A percentile compares a stretch with the other conserved stretches of the same genome.
Evolutionary conservation across 495 filamentous ascomycete species (phyloP).

Genomic region (Beverwykella pulmonaria): DNA sequence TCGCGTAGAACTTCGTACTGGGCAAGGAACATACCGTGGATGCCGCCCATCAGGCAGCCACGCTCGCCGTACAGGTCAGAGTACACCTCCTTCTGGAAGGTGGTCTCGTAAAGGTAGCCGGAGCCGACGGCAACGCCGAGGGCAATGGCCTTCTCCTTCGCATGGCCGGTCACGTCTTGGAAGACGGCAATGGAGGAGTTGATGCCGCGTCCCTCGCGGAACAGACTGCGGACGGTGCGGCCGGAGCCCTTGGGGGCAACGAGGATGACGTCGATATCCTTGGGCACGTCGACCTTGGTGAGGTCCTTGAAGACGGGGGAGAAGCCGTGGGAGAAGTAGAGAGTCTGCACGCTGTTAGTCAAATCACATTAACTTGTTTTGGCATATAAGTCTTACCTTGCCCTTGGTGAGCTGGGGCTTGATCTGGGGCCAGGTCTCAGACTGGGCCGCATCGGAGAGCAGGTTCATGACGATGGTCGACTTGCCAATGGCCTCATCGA

Average conservation of each 20-base stretch:
- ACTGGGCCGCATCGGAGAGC: constrained; percentile 94
- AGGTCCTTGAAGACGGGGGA: constrained; percentile 99
- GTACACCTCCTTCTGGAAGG: constrained; percentile 99
- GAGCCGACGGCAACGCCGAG: constrained; percentile 94
- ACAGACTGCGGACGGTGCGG: constrained; percentile 95
- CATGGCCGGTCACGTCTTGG: constrained; percentile 98
- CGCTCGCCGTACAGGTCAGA: constrained; percentile 99
- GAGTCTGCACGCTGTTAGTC: constrained; percentile 61
- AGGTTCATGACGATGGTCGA: constrained; percentile 99
- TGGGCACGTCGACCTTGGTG: constrained; percentile 96
- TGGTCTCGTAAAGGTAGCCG: constrained; percentile 99
- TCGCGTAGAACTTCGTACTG: constrained; percentile 99
- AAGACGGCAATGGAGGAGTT: constrained; percentile 98
- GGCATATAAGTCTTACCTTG: constrained; percentile 62
- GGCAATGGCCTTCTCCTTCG: constrained; percentile 96
- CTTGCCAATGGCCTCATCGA: constrained; percentile 90
- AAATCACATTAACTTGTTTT: background rate
- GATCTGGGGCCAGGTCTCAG: constrained; percentile 96
- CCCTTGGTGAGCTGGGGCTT: constrained; percentile 98
- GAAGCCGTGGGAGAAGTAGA: constrained; percentile 99
- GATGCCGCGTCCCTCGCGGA: constrained; percentile 97
- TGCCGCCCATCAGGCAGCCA: constrained; percentile 99
- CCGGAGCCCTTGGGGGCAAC: constrained; percentile 98
- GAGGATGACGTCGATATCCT: constrained; percentile 97
- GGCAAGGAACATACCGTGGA: constrained; percentile 99